Evolutionary conservation across 148 eudicot species (phyloP).

Genomic region (Rhododendron vialii): DNA sequence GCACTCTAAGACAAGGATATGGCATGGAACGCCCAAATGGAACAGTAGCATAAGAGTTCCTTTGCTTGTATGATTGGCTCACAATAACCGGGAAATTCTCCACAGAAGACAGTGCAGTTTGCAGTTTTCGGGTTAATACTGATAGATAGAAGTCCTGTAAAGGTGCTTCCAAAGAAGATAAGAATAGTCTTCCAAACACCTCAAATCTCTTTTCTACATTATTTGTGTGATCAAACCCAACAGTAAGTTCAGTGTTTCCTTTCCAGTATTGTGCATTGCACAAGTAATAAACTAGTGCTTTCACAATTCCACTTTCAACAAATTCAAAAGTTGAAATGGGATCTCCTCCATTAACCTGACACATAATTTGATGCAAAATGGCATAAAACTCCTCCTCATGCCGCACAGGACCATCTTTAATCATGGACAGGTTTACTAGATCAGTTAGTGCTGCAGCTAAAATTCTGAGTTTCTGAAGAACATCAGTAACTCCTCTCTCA

Average conservation of each 20-base stretch:
- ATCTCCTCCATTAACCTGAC: constrained; percentile 55
- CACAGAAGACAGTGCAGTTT: constrained; percentile 68
- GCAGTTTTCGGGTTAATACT: constrained; percentile 55
- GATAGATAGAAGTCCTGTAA: constrained; percentile 33
- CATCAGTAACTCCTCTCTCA: constrained; percentile 49
- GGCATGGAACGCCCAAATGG: constrained; percentile 46
- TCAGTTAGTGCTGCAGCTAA: constrained; percentile 52
- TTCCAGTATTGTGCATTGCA: constrained; percentile 37
- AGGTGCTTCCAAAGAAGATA: constrained; percentile 35
- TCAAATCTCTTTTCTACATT: constrained; percentile 56
- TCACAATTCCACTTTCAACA: constrained; percentile 82
- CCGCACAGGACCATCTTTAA: constrained; percentile 20
- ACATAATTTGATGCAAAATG: constrained; percentile 55
- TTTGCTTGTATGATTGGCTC: constrained; percentile 37
- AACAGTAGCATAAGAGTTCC: constrained; percentile 65
- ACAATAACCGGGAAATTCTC: constrained; percentile 67
- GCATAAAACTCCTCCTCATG: constrained; percentile 47
- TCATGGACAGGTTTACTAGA: constrained; percentile 28
- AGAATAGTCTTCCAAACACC: constrained; percentile 60
- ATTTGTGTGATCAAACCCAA: constrained; percentile 16
- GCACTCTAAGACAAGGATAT: constrained; percentile 66
- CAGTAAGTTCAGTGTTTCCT: constrained; percentile 19
- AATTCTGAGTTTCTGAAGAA: constrained; percentile 66
- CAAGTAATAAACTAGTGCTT: constrained; percentile 60
- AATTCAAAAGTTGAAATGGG: constrained; percentile 89